Evolutionary conservation across 1,139 yeast species (phyloP), one percentile per base, ranked within the genome.

Genomic region (Geotrichum citri-aurantii): DNA sequence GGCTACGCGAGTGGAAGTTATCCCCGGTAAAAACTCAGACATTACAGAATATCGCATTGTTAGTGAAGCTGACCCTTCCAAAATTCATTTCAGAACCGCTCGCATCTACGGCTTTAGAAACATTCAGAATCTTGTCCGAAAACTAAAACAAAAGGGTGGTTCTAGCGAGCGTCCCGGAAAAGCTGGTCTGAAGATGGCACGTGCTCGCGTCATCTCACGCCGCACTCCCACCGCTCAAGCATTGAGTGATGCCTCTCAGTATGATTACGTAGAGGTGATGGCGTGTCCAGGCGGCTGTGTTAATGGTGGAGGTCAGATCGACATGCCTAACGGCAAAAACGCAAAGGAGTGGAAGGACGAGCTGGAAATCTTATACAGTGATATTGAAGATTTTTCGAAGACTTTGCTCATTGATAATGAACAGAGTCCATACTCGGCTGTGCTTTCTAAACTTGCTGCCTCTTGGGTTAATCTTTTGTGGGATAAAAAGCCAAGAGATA

Each of bases 241-340:
- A 7, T 47, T 58, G 29, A 59, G 59, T 0, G 93, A 88, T 64
- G 86, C 93, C 0, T 73, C 81, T 21, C 79, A 77, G 52, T 86
- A 89, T 66, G 95, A 90, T 64, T 89, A 88, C 67, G 90, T 93
- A 4, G 99, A 93, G 68, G 88, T 93, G 44, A 92, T 91, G 97
- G 99, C 99, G 0, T 93, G 99, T 71, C 99, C 99, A 2, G 90
- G 89, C 46, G 99, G 99, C 0, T 93, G 99, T 69, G 88, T 92
- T 60, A 93, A 93, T 68, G 99, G 99, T 8, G 98, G 99, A 19
- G 99, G 99, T 0, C 93, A 91, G 68, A 84, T 88, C 46, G 77
- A 81, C 23, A 76, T 81, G 40, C 83, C 88, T 0, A 71, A 64
- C 3, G 65, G 63, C 19, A 58, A 67, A 7, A 61, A 66, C 6